Base-by-base conservation (phyloP, 192 early-diverging fungal genomes). In the Powellomyces hirtus region DNA sequence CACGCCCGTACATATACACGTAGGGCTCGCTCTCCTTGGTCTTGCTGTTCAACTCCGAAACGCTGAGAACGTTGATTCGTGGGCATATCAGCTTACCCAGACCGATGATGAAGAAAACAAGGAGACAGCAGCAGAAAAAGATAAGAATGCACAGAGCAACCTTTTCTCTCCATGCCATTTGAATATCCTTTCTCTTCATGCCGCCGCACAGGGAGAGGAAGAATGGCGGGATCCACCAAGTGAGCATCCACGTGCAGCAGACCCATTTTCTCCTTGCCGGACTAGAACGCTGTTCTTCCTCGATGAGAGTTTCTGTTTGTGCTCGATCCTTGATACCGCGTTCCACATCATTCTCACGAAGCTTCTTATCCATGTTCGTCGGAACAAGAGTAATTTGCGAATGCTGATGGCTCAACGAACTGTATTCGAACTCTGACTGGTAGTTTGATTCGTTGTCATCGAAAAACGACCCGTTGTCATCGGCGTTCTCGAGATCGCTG, bases 91-190 rank as follows among this genome's bases (percentile, higher is more conserved):
- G 37, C 56, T 85, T 77, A 18, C 91, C 90, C 24, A 98, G 81
- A 0, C 89, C 92, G 45, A 93, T 82, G 66, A 98, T 92, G 71
- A 93, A 89, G 76, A 98, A 98, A 24, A 95, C 82, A 22, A 94
- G 84, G 18, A 82, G 59, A 2, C 72, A 86, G 38, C 91, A 94
- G 66, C 92, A 76, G 8, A 91, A 68, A 57, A 90, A 83, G 56
- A 98, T 95, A 66, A 96, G 72, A 44, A 92, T 68, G 74, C 92
- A 94, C 20, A 98, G 63, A 10, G 83, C 79, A 11, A 85, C 66
- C 75, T 97, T 97, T 77, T 97, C 95, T 50, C 95, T 81, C 93
- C 92, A 97, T 13, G 95, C 95, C 93, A 95, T 94, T 51, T 86
- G 91, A 36, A 97, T 85, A 75, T 97, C 93, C 57, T 90, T 83